Evolutionary conservation across 2,329 filamentous ascomycete genomes (phyloP), one percentile per base, ranked within the genome.

Genomic region (Calonectria pseudoturangicola): DNA sequence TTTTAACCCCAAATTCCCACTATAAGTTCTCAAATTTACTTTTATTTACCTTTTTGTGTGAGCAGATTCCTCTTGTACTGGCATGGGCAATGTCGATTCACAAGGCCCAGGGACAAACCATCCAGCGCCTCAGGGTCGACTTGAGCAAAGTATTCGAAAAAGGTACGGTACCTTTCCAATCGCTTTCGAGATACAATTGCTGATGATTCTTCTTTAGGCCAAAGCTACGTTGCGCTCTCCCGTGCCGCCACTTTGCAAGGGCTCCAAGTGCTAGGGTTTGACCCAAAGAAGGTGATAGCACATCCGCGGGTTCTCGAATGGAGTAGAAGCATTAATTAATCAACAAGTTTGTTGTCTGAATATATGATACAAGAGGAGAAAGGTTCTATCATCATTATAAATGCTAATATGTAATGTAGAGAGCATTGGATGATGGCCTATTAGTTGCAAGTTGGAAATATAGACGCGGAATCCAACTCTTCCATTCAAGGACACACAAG

Each of bases 61-160:
- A 2, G 2, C 36, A 60, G 54, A 41, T 60, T 60, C 54, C 54
- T 13, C 54, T 60, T 13, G 54, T 60, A n/a, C 15, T 60, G 8
- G 54, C 54, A 15, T 60, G 54, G 54, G 54, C 54, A 25, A 39
- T 60, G 21, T 60, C 54, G 8, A 60, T 60, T 9, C 54, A 60
- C 33, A 60, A 60, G 21, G 54, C 54, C 10, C 54, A 60, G 12
- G 54, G 54, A 3, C 54, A 60, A 21, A 60, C 54, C 21, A 60
- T 60, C 18, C 54, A 41, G 7, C 54, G 54, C 9, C 33, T 60
- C n/a, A 60, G 13, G 12, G 54, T 60, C 1, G 54, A 60, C 21
- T 41, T 60, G 54, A 60, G 54, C 21, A 60, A 60, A 28, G 54
- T 60, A 7, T 60, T 60, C 7, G 54, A 60, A 39, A 60, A 60